Conservation (phyloP, 257 asterid genomes). For the Avicennia marina region DNA sequence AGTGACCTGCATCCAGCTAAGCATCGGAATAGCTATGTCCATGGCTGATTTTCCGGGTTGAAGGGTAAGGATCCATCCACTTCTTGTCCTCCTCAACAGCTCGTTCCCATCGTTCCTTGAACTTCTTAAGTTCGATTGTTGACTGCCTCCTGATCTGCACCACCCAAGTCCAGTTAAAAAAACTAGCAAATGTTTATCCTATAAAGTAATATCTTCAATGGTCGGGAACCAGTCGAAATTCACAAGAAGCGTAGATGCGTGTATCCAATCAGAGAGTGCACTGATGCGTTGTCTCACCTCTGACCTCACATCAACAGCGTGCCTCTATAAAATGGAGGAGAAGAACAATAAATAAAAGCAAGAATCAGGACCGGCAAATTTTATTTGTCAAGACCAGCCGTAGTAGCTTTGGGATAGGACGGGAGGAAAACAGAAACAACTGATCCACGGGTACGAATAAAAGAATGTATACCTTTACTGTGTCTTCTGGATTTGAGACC, state of each 20-base stretch:
- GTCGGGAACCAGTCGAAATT: background rate
- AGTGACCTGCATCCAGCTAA: too few relatives aligned
- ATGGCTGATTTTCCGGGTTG: slow-evolving; percentile 18
- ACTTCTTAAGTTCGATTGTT: slow-evolving; percentile 60
- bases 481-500: slow-evolving; percentile 36
- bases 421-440: background rate
- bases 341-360: background rate
- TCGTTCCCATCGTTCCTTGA: slow-evolving; percentile 82
- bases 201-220: too few relatives aligned
- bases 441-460: background rate
- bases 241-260: background rate
- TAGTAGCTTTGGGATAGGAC: background rate
- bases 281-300: slow-evolving; percentile 53
- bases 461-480: slow-evolving; percentile 43
- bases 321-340: slow-evolving; percentile 38
- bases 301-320: slow-evolving; percentile 59
- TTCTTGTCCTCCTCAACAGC: slow-evolving; percentile 62
- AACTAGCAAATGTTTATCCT: too few relatives aligned
- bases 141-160: slow-evolving; percentile 84
- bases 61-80: slow-evolving; percentile 81
- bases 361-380: slow-evolving; percentile 1
- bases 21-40: background rate
- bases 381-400: too few relatives aligned
- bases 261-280: background rate
- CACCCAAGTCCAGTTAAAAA: background rate